Conservation (phyloP, 2,329 filamentous ascomycete genomes). For the Cladophialophora psammophila region DNA sequence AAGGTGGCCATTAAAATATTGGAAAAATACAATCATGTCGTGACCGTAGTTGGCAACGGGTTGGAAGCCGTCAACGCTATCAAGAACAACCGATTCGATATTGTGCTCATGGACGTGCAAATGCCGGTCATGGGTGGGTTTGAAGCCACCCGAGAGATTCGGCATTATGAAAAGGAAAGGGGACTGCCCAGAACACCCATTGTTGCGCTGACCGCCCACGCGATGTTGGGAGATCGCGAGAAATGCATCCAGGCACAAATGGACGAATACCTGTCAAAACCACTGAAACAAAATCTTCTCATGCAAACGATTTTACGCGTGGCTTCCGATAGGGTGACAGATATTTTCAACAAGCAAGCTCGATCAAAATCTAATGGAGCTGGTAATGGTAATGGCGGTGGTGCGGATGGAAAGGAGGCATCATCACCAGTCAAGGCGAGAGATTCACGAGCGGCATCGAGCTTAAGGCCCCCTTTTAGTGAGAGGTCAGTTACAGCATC, state of each 20-base stretch:
- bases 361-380: slow-evolving; percentile 49
- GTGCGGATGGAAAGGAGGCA: slow-evolving; percentile 10
- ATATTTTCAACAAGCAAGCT: slow-evolving; percentile 75
- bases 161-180: slow-evolving; percentile 87
- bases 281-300: slow-evolving; percentile 93
- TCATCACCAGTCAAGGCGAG: background rate
- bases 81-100: slow-evolving; percentile 90
- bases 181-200: slow-evolving; percentile 87
- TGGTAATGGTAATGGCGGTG: slow-evolving; percentile 15
- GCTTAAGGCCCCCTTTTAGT: slow-evolving; percentile 61
- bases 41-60: slow-evolving; percentile 86
- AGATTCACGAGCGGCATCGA: background rate
- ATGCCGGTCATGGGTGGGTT: slow-evolving; percentile 99
- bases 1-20: slow-evolving; percentile 94
- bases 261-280: slow-evolving; percentile 98
- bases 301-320: slow-evolving; percentile 98
- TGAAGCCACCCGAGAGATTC: slow-evolving; percentile 94
- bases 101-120: slow-evolving; percentile 98
- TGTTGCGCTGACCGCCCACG: slow-evolving; percentile 94
- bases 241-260: slow-evolving; percentile 99
- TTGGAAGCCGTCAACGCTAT: slow-evolving; percentile 93
- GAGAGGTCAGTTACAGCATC: slow-evolving; percentile 73
- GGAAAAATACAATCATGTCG: slow-evolving; percentile 83
- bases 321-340: slow-evolving; percentile 79
- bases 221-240: slow-evolving; percentile 97